Base-by-base conservation (phyloP, 2,329 filamentous ascomycete species). In the Diaporthe sp. region DNA sequence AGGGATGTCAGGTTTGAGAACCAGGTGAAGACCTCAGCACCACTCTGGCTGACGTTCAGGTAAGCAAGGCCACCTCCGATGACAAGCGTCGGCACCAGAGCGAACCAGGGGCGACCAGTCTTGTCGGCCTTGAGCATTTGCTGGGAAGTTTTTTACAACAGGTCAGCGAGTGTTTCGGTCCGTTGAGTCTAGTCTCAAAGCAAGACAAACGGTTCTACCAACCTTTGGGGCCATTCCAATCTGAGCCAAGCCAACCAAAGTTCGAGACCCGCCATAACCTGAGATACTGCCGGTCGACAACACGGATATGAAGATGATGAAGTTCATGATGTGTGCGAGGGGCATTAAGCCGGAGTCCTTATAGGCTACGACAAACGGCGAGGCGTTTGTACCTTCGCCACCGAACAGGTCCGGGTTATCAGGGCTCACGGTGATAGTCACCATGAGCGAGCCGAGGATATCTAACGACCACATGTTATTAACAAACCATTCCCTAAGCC, bases 41-140 rank as follows among this genome's bases (percentile, higher is more conserved):
- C 85, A 37, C 81, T 84, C 76, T 86, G 80, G 78, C 74, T 82
- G 37, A 86, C 84, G 76, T 88, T 87, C 28, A 88, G 83, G 76
- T 86, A 87, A 47, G 81, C 80, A 6, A 87, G 82, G 0, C 82
- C 86, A 28, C 84, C 82, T 9, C 85, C 89, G 55, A 90, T 86
- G 12, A 88, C 77, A 65, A 90, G 89, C 0, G 90, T 89, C 67
- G 89, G 84, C 2, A 89, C 79, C 17, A 91, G 80, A 17, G 81
- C 83, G 20, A 77, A 81, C 81, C 81, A 82, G 0, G 85, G 85
- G 5, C 84, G 84, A 25, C 84, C 85, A 3, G 63, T 76, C 53
- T 78, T 81, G 76, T 86, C 84, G 8, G 82, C 83, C 28, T 79
- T 81, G 34, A 77, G 77, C 65, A 83, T 81, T 76, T 80, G 76